These are phyloP conservation scores for Acanthamoeba sp. DNA, from an alignment of 208 protist species.

Conservation along the genomic window DNA sequence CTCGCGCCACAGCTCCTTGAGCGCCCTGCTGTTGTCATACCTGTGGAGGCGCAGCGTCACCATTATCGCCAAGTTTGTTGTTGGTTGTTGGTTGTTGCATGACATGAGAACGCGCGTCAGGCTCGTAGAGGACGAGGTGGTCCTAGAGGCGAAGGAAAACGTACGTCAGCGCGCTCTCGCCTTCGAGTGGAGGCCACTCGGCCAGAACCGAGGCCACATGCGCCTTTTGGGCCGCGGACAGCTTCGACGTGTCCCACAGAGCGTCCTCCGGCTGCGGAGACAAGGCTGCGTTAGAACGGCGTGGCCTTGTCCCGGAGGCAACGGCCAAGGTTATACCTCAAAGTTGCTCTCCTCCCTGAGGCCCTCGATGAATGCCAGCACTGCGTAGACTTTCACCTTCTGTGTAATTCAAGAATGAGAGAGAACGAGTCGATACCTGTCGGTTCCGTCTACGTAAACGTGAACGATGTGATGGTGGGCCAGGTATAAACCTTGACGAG, in stretches of 20 bases:
- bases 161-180: background rate
- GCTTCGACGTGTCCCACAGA: slow-evolving; percentile 12
- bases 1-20: slow-evolving; percentile 15
- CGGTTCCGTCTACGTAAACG: no score
- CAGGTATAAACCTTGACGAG: background rate
- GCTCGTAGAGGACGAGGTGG: no score
- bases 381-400: slow-evolving; percentile 44
- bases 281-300: no score
- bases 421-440: background rate
- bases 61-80: background rate
- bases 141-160: background rate
- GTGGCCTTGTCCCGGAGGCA: no score
- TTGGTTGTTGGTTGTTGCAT: background rate
- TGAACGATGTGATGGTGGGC: background rate
- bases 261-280: background rate
- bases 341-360: background rate
- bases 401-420: background rate
- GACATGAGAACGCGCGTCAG: no score
- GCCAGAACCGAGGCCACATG: background rate
- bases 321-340: background rate
- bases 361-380: background rate
- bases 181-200: slow-evolving; percentile 4
- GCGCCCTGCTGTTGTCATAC: background rate
- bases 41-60: background rate
- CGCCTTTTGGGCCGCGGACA: background rate